Evolutionary conservation across 139 green algal species (phyloP), one percentile per base, ranked within the genome.

Genomic region (Chlorella ohadii): DNA sequence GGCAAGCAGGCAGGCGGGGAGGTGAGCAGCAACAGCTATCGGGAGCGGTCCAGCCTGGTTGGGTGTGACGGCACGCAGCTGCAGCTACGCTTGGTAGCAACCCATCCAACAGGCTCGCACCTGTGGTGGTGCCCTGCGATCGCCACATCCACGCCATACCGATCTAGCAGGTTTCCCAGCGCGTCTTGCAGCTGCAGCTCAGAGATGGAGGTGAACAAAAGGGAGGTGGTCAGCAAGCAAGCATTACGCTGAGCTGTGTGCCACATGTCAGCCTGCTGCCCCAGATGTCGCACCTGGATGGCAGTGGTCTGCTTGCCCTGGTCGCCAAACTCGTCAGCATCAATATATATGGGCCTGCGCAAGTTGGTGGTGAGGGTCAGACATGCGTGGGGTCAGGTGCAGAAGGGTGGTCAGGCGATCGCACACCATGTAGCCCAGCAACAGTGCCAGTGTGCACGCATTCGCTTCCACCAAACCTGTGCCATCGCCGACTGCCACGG

Each of bases 51-150:
- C n/a, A n/a, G n/a, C n/a, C n/a, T n/a, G n/a, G n/a, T n/a, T n/a
- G n/a, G n/a, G n/a, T n/a, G n/a, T n/a, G n/a, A n/a, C n/a, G n/a
- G n/a, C n/a, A n/a, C n/a, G n/a, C n/a, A n/a, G n/a, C n/a, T n/a
- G n/a, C n/a, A n/a, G n/a, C n/a, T n/a, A n/a, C n/a, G n/a, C n/a
- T n/a, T n/a, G n/a, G n/a, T n/a, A n/a, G n/a, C n/a, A n/a, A n/a
- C n/a, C n/a, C n/a, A n/a, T n/a, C n/a, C n/a, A n/a, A n/a, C n/a
- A n/a, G n/a, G n/a, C n/a, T 9, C 20, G 17, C 33, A 47, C 68
- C 68, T 87, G 86, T 94, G 91, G 87, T 94, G 89, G 87, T 94
- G 91, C n/a, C 91, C 91, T 28, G 88, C 79, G 22, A 89, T 76
- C 41, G 89, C 91, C 59, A 94, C 38, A 83, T 94, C 91, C 41